These are phyloP conservation scores for Penicillium samsonianum DNA, from an alignment of 495 filamentous ascomycete genomes.

Conservation along the genomic window DNA sequence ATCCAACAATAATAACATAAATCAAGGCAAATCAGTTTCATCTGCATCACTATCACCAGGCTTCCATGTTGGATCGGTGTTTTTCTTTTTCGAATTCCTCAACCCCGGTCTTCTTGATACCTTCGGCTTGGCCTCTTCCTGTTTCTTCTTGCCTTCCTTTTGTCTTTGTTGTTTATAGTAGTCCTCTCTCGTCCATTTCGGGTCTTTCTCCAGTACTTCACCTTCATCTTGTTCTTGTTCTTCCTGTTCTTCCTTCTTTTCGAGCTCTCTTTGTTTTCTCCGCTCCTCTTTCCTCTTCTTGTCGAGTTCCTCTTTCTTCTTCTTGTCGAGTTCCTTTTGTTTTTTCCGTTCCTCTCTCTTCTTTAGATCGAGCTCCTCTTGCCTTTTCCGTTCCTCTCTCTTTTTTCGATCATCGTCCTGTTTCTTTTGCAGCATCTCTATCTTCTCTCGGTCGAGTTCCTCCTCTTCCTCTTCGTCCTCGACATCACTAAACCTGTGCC, in stretches of 20 bases:
- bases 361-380: not conserved
- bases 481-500: not conserved
- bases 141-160: not conserved
- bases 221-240: not conserved
- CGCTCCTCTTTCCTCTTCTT: not conserved
- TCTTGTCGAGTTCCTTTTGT: not conserved
- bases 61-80: slow-evolving; percentile 6
- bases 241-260: not conserved
- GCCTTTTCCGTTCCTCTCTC: too few species aligned
- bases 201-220: not conserved
- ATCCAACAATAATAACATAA: too few species aligned
- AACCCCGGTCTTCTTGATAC: slow-evolving; percentile 1
- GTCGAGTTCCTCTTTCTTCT: not conserved
- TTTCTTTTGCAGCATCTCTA: too few species aligned
- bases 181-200: not conserved
- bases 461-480: not conserved
- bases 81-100: slow-evolving; percentile 4
- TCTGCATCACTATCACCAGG: not conserved
- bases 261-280: not conserved
- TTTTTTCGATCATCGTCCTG: not conserved
- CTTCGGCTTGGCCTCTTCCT: not conserved
- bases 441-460: not conserved
- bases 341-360: not conserved
- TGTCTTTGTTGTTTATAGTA: not conserved
- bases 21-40: not conserved